phyloP scores from a whole-genome alignment of 169 alveolate genomes.

The Blepharisma undulans region DNA sequence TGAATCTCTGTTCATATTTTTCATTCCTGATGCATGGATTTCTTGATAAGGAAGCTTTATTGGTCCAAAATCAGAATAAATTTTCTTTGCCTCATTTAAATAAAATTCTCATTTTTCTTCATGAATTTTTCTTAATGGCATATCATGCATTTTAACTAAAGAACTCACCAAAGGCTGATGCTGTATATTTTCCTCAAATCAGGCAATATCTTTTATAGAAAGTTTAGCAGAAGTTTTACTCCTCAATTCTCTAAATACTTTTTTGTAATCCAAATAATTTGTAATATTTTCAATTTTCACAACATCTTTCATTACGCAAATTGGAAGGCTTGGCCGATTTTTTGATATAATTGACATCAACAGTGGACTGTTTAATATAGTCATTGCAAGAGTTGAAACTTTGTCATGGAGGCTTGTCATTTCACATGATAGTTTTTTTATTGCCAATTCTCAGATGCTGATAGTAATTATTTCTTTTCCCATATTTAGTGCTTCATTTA shows the following conservation, averaged over 20 bases:
- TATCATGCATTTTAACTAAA: neutral
- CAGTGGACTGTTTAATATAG: too few relatives aligned
- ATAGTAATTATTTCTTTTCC: too few relatives aligned
- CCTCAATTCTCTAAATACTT: constrained; percentile 81
- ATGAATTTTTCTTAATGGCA: neutral
- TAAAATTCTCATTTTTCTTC: constrained; percentile 15
- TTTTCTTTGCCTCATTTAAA: neutral
- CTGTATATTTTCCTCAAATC: constrained; percentile 73
- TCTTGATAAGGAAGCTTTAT: constrained; percentile 9
- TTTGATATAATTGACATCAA: too few relatives aligned
- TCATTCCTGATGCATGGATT: neutral
- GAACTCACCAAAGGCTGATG: neutral
- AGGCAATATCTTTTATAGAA: constrained; percentile 86
- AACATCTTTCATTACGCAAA: too few relatives aligned
- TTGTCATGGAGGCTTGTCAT: too few relatives aligned
- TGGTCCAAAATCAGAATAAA: neutral
- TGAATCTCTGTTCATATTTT: neutral
- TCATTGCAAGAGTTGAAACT: too few relatives aligned
- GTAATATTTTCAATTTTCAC: too few relatives aligned
- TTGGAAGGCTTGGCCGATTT: too few relatives aligned
- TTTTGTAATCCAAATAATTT: constrained; percentile 77
- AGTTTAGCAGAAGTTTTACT: too few relatives aligned
- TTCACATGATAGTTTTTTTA: too few relatives aligned
- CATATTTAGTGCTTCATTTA: constrained; percentile 89
- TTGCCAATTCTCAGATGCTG: constrained; percentile 42